These are phyloP conservation scores for Thalassiosira livingstoniorum DNA, from an alignment of 352 stramenopile species.

Conservation along the genomic window DNA sequence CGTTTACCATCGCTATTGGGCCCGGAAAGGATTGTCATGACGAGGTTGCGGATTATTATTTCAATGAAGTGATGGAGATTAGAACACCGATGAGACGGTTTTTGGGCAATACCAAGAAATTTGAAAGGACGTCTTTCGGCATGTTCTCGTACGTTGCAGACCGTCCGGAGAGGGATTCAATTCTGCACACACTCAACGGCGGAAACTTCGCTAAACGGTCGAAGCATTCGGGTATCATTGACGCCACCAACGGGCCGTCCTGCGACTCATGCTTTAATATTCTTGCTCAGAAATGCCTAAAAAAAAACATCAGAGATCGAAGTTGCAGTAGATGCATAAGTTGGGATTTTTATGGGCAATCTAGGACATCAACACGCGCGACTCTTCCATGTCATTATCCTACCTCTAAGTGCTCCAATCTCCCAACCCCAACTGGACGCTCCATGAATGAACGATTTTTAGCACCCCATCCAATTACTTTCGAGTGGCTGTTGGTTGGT, in stretches of 20 bases:
- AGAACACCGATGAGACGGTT: neutral
- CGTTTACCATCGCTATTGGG: conserved; percentile 8
- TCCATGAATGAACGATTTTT: neutral
- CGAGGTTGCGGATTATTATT: conserved; percentile 8
- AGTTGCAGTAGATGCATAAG: neutral
- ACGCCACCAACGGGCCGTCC: neutral
- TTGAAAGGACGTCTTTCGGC: neutral
- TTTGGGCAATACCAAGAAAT: neutral
- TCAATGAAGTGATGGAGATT: neutral
- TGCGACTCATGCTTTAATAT: neutral
- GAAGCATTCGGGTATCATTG: neutral
- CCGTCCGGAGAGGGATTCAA: neutral
- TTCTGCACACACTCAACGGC: neutral
- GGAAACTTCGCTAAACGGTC: conserved; percentile 1
- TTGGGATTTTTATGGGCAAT: neutral
- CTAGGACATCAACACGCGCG: neutral
- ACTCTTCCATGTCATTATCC: neutral
- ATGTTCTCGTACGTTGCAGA: conserved; percentile 16
- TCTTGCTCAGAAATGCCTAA: neutral
- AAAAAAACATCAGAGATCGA: no score
- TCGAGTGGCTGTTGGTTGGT: neutral
- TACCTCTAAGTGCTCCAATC: neutral
- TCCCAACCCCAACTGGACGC: neutral
- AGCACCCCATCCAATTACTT: neutral
- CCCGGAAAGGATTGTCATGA: neutral